Percentiles rank a stretch among this genome's conserved stretches.
phyloP scores from a whole-genome alignment of 805 yeast species.

The Candida multigemmis region DNA sequence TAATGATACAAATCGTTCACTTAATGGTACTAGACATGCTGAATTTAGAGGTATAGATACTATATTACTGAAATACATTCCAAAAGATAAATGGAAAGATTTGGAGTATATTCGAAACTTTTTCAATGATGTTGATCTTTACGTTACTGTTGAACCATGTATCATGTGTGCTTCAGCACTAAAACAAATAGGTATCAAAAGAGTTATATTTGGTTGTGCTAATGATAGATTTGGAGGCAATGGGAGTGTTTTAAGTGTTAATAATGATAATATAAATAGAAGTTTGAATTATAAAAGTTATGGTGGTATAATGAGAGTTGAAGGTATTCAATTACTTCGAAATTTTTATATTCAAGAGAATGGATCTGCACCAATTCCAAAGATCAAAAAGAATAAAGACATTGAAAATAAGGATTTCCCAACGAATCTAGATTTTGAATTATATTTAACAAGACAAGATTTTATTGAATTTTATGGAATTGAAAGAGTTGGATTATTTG shows the following conservation, averaged over 20 bases:
- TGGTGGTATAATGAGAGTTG: conserved; percentile 76
- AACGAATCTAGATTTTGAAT: conserved; percentile 39
- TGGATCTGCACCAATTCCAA: conserved; percentile 74
- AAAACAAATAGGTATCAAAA: conserved; percentile 64
- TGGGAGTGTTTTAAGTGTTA: conserved; percentile 68
- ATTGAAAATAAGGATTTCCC: conserved; percentile 54
- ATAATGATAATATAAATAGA: conserved; percentile 7
- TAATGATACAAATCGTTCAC: conserved; percentile 77
- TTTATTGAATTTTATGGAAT: conserved; percentile 41
- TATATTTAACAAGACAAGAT: conserved; percentile 41
- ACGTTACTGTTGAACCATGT: conserved; percentile 97
- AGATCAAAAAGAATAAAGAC: conserved; percentile 60
- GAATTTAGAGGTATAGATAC: conserved; percentile 67
- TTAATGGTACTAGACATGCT: conserved; percentile 88
- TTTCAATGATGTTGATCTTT: conserved; percentile 54
- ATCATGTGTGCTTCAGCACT: conserved; percentile 95
- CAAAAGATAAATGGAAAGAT: conserved; percentile 12
- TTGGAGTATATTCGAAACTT: conserved; percentile 15
- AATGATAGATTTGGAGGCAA: conserved; percentile 96
- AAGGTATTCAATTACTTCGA: conserved; percentile 74
- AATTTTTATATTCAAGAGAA: conserved; percentile 82
- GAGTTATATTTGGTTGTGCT: conserved; percentile 84
- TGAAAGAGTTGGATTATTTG: conserved; percentile 10
- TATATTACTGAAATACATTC: conserved; percentile 4
- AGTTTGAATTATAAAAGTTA: conserved; percentile 38